Evolutionary conservation across 2,329 filamentous ascomycete species (phyloP).

Genomic region (Aspergillus caelatus): DNA sequence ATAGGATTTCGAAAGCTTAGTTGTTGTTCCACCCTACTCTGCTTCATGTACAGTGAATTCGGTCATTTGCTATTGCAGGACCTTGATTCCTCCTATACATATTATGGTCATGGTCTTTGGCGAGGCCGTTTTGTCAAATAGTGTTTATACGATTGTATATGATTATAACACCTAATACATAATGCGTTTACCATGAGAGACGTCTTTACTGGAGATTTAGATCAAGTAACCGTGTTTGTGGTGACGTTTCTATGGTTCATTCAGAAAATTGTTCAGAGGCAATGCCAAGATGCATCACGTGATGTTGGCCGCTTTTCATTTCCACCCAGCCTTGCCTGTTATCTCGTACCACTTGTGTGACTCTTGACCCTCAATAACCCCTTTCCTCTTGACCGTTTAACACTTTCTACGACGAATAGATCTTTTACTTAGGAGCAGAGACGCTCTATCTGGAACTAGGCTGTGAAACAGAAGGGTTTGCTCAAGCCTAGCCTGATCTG

Average conservation of each 20-base stretch:
- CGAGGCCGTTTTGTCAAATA: constrained; percentile 11
- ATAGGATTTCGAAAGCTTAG: neutral
- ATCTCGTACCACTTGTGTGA: constrained; percentile 7
- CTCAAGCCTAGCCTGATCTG: constrained; percentile 28
- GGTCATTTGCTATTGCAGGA: constrained; percentile 4
- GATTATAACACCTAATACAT: constrained; percentile 23
- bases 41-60: constrained; percentile 22
- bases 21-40: constrained; percentile 4
- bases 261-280: neutral
- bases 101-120: neutral
- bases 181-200: constrained; percentile 9
- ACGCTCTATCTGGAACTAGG: constrained; percentile 11
- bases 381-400: neutral
- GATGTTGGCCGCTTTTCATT: constrained; percentile 1
- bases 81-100: neutral
- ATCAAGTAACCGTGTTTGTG: neutral
- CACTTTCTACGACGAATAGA: neutral
- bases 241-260: neutral
- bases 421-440: constrained; percentile 1
- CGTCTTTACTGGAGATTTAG: neutral
- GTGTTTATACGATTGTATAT: constrained; percentile 24
- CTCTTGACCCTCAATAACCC: neutral
- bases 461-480: constrained; percentile 39
- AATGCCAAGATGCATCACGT: neutral
- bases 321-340: constrained; percentile 10